Evolutionary conservation across 2,329 filamentous ascomycete species (phyloP).

Genomic region (Diaporthe nobilis): DNA sequence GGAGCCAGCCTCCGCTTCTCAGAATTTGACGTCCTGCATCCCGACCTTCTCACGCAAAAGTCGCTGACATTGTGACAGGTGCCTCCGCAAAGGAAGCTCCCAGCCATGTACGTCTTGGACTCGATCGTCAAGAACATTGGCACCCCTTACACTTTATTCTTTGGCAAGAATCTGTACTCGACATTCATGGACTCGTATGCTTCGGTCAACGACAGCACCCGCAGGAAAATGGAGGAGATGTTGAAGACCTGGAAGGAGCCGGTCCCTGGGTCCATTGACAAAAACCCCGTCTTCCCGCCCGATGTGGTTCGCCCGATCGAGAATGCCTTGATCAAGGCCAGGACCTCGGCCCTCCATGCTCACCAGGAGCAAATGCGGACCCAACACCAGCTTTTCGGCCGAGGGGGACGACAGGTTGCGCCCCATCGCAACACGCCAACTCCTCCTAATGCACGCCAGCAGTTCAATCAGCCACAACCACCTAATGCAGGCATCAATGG

Average conservation of each 20-base stretch:
- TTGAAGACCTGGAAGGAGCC: constrained; percentile 98
- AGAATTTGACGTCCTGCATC: background rate
- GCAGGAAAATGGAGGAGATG: constrained; percentile 96
- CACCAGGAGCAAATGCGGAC: constrained; percentile 69
- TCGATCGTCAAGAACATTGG: constrained; percentile 99
- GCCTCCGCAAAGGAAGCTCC: constrained; percentile 88
- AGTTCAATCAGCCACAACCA: constrained; percentile 50
- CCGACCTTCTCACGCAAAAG: background rate
- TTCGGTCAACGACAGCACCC: constrained; percentile 84
- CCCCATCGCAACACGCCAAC: constrained; percentile 82
- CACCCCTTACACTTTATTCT: constrained; percentile 95
- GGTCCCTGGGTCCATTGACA: constrained; percentile 92
- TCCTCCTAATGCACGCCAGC: constrained; percentile 69
- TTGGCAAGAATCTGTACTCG: constrained; percentile 90
- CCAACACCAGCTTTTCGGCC: constrained; percentile 69
- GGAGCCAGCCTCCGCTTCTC: background rate
- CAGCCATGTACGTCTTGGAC: constrained; percentile 97
- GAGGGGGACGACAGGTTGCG: constrained; percentile 59
- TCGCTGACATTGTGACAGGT: constrained; percentile 70
- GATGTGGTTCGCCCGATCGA: constrained; percentile 94
- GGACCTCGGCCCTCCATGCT: constrained; percentile 71
- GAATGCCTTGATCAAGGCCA: constrained; percentile 89
- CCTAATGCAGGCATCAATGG: constrained; percentile 55
- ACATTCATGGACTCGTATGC: constrained; percentile 98
- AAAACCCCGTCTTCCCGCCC: constrained; percentile 89